Conservation (phyloP, 352 stramenopile genomes). For the Bremia lactucae region DNA sequence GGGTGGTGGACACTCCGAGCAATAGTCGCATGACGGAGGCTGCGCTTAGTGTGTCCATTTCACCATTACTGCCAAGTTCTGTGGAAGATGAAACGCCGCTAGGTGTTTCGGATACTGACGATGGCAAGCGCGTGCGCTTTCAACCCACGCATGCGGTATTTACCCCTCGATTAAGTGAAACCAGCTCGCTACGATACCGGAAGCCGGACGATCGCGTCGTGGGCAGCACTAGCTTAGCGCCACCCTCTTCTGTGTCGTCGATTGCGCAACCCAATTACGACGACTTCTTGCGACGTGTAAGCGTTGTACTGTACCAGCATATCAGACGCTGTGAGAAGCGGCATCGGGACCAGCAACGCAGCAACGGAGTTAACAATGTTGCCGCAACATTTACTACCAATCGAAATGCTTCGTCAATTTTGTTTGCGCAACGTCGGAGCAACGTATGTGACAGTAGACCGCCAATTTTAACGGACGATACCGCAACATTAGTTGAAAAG, state of each 20-base stretch:
- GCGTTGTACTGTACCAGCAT: constrained; percentile 86
- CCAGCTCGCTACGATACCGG: constrained; percentile 60
- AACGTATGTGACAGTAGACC: constrained; percentile 11
- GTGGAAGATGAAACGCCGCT: constrained; percentile 45
- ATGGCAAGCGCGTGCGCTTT: constrained; percentile 59
- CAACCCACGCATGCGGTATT: constrained; percentile 82
- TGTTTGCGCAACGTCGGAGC: constrained; percentile 10
- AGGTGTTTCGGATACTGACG: background rate
- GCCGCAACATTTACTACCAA: constrained; percentile 11
- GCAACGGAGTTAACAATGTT: background rate
- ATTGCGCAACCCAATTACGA: constrained; percentile 87
- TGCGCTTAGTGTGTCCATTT: constrained; percentile 65
- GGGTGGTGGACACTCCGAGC: constrained; percentile 37
- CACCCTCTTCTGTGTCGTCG: constrained; percentile 58
- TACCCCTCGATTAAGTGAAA: constrained; percentile 62
- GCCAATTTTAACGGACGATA: constrained; percentile 6
- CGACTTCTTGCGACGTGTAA: constrained; percentile 80
- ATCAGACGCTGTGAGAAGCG: constrained; percentile 81
- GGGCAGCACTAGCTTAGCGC: constrained; percentile 48
- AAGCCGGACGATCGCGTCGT: constrained; percentile 69
- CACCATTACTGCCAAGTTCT: constrained; percentile 65
- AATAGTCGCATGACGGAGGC: constrained; percentile 28
- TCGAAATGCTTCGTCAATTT: constrained; percentile 13
- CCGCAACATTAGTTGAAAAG: constrained; percentile 3
- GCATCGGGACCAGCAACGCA: constrained; percentile 46